Conservation (phyloP, 129 eudicot genomes). For the Saussurea involucrata region DNA sequence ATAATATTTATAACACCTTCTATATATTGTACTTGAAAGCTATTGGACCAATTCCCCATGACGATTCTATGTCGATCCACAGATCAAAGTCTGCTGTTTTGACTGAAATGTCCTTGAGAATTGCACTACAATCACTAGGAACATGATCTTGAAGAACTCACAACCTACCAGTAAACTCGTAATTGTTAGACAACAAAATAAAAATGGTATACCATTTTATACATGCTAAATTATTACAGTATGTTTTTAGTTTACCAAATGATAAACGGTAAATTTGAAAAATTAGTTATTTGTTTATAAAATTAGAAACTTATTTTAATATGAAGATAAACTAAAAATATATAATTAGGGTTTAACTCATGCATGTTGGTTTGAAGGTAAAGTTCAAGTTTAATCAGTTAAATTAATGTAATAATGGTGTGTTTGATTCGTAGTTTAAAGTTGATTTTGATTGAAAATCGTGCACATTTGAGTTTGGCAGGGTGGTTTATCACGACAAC, state of each 20-base stretch:
- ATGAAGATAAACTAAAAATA: too few relatives aligned
- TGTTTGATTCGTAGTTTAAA: too few relatives aligned
- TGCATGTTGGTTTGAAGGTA: too few relatives aligned
- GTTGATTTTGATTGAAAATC: too few relatives aligned
- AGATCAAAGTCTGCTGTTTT: neutral
- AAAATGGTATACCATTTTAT: neutral
- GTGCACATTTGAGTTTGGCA: neutral
- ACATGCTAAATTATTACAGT: too few relatives aligned
- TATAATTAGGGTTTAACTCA: too few relatives aligned
- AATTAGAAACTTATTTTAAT: too few relatives aligned
- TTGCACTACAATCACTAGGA: neutral
- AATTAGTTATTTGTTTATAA: too few relatives aligned
- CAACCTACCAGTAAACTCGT: neutral
- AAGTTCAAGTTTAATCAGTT: too few relatives aligned
- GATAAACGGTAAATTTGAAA: too few relatives aligned
- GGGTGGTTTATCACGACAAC: neutral
- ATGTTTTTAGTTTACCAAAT: neutral
- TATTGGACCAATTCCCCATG: slow-evolving; percentile 33
- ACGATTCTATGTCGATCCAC: slow-evolving; percentile 17
- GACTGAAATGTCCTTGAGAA: slow-evolving; percentile 1
- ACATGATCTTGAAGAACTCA: neutral
- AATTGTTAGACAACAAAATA: too few relatives aligned
- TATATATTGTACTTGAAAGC: slow-evolving; percentile 13
- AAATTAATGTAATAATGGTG: too few relatives aligned
- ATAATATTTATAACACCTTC: neutral